Conservation (phyloP, 1,139 yeast genomes). For the Lodderomyces metapsilosis region DNA sequence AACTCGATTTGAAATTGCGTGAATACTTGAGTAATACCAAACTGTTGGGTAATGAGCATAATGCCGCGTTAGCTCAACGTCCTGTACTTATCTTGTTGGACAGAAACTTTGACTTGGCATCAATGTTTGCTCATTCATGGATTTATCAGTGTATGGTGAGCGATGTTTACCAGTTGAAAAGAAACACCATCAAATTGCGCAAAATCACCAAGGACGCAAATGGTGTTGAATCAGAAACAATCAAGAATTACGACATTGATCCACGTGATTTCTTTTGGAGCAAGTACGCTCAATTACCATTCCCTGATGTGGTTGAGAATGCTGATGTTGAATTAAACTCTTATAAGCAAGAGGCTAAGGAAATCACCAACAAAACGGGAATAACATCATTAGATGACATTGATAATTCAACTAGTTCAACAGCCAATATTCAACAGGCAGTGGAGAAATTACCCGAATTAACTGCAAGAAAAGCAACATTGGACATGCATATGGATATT, state of each 20-base stretch:
- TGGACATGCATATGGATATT: conserved; percentile 97
- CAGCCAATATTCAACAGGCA: conserved; percentile 80
- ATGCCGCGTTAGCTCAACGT: conserved; percentile 42
- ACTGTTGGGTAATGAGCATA: conserved; percentile 39
- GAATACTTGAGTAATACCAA: conserved; percentile 77
- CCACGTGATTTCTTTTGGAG: conserved; percentile 93
- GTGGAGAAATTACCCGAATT: conserved; percentile 90
- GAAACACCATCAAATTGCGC: conserved; percentile 60
- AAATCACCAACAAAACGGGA: conserved; percentile 78
- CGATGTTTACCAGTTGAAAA: conserved; percentile 78
- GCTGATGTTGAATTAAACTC: conserved; percentile 79
- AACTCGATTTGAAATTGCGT: conserved; percentile 75
- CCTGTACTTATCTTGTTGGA: conserved; percentile 82
- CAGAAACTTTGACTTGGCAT: conserved; percentile 83
- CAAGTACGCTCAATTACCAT: conserved; percentile 80
- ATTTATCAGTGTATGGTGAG: conserved; percentile 95
- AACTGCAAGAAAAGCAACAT: conserved; percentile 80
- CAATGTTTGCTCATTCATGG: conserved; percentile 98
- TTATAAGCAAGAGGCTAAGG: conserved; percentile 86
- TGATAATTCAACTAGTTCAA: conserved; percentile 54
- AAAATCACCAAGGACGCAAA: conserved; percentile 38
- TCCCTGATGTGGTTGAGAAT: conserved; percentile 97
- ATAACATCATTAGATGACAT: conserved; percentile 69
- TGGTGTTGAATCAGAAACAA: conserved; percentile 23
- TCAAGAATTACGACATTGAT: conserved; percentile 77